Percentiles rank a stretch among this genome's conserved stretches.
Conservation (phyloP, 73 alveolate genomes). For the Paramecium primaurelia region DNA sequence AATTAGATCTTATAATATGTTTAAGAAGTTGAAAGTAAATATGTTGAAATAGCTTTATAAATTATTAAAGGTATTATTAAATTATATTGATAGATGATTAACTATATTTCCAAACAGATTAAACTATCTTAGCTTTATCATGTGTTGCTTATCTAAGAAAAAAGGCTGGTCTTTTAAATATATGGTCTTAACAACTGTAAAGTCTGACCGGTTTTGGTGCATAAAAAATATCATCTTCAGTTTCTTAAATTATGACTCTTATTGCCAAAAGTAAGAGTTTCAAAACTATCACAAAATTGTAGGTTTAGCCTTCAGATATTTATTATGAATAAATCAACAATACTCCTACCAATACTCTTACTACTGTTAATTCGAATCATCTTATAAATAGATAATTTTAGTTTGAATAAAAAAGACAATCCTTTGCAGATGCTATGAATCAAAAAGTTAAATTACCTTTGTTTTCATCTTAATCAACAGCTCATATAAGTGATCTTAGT, state of each 20-base stretch:
- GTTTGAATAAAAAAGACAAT: not conserved
- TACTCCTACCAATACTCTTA: not conserved
- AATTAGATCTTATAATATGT: not conserved
- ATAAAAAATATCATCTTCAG: constrained; percentile 17
- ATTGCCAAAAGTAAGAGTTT: constrained; percentile 23
- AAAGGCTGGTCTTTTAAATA: constrained; percentile 16
- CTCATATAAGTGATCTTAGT: not conserved
- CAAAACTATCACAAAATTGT: not conserved
- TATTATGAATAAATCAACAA: not conserved
- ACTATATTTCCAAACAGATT: not conserved
- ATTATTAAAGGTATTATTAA: not conserved
- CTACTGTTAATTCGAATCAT: not conserved
- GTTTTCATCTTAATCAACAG: not conserved
- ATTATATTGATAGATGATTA: not conserved
- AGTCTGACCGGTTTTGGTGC: not conserved
- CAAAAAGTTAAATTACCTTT: not conserved
- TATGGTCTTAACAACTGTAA: constrained; percentile 21
- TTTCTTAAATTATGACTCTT: constrained; percentile 36
- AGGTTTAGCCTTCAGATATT: not conserved
- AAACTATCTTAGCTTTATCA: not conserved
- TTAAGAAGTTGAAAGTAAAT: constrained; percentile 15
- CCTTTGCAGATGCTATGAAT: not conserved
- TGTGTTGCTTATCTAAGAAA: constrained; percentile 45
- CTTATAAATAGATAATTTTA: not conserved
- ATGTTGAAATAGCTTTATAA: not conserved